Percentiles rank a stretch among this genome's conserved stretches.
These are phyloP conservation scores for Aspergillus ibericus DNA, from an alignment of 2,329 filamentous ascomycete genomes.

Conservation along the genomic window DNA sequence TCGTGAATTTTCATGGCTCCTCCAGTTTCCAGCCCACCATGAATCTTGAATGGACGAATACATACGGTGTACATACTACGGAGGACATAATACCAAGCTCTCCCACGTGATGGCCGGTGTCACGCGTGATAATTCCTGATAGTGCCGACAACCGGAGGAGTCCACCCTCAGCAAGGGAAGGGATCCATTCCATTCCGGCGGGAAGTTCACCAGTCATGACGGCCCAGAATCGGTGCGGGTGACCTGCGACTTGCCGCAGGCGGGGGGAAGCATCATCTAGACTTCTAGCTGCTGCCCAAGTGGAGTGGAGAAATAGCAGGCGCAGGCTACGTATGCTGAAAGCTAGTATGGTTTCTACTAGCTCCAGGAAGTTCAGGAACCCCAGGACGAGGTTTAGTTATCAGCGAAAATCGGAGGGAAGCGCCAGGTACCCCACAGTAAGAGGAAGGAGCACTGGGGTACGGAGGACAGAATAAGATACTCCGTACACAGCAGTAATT, in stretches of 20 bases:
- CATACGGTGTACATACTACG: too few relatives aligned
- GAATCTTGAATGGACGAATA: too few relatives aligned
- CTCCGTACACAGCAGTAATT: too few relatives aligned
- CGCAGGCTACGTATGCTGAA: neutral
- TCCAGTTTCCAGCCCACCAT: too few relatives aligned
- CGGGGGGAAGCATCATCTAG: neutral
- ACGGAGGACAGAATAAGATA: too few relatives aligned
- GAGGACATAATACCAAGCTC: too few relatives aligned
- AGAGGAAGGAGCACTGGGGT: neutral
- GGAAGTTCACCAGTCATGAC: neutral
- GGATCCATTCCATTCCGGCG: neutral
- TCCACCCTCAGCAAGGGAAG: neutral
- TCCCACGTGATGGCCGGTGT: slow-evolving; percentile 12
- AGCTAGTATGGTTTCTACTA: neutral
- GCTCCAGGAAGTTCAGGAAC: too few relatives aligned
- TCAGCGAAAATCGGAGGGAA: slow-evolving; percentile 19
- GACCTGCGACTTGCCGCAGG: neutral
- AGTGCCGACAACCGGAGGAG: slow-evolving; percentile 12
- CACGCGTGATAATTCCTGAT: neutral
- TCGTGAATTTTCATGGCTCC: too few relatives aligned
- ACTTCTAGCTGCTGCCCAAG: neutral
- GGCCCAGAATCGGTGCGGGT: neutral
- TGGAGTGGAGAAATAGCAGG: neutral
- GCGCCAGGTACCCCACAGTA: neutral
- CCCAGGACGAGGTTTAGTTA: neutral